These are phyloP conservation scores for Phaeolepiota aurea DNA, from an alignment of 768 basidiomycete genomes.

Conservation along the genomic window DNA sequence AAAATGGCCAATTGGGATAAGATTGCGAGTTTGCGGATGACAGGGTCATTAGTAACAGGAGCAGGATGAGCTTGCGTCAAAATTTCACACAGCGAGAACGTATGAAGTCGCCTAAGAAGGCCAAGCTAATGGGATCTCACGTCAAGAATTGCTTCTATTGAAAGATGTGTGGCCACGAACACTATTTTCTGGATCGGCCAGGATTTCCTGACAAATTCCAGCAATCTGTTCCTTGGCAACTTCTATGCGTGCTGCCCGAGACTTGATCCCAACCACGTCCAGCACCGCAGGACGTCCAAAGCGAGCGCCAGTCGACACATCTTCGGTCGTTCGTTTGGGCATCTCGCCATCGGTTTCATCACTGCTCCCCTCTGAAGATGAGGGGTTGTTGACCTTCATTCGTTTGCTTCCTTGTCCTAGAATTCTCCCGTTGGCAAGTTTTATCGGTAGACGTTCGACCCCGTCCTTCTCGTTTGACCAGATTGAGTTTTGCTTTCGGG, in stretches of 20 bases:
- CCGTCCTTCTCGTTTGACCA: slow-evolving; percentile 40
- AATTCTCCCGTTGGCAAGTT: slow-evolving; percentile 74
- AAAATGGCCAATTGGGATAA: slow-evolving; percentile 90
- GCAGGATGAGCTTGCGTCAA: slow-evolving; percentile 60
- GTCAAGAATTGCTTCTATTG: too few species aligned
- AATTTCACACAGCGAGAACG: slow-evolving; percentile 77
- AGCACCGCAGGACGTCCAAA: slow-evolving; percentile 80
- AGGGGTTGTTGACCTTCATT: slow-evolving; percentile 8
- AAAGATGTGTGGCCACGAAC: too few species aligned
- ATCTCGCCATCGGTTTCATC: slow-evolving; percentile 12
- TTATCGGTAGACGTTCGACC: slow-evolving; percentile 73
- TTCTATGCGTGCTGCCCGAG: slow-evolving; percentile 59
- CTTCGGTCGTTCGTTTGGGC: slow-evolving; percentile 37
- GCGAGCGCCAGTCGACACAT: slow-evolving; percentile 75
- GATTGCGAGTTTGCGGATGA: slow-evolving; percentile 83
- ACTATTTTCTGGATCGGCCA: slow-evolving; percentile 91
- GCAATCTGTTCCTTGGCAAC: slow-evolving; percentile 93
- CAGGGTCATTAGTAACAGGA: slow-evolving; percentile 67
- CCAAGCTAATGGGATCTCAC: slow-evolving; percentile 73
- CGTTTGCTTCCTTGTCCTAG: slow-evolving; percentile 42
- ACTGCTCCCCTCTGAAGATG: slow-evolving; percentile 22
- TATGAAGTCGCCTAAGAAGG: slow-evolving; percentile 79
- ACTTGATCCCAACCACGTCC: slow-evolving; percentile 59
- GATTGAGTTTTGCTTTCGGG: slow-evolving; percentile 41
- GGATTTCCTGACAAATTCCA: slow-evolving; percentile 84